These are phyloP conservation scores for Penicillium turbatum DNA, from an alignment of 495 filamentous ascomycete genomes.

Conservation along the genomic window DNA sequence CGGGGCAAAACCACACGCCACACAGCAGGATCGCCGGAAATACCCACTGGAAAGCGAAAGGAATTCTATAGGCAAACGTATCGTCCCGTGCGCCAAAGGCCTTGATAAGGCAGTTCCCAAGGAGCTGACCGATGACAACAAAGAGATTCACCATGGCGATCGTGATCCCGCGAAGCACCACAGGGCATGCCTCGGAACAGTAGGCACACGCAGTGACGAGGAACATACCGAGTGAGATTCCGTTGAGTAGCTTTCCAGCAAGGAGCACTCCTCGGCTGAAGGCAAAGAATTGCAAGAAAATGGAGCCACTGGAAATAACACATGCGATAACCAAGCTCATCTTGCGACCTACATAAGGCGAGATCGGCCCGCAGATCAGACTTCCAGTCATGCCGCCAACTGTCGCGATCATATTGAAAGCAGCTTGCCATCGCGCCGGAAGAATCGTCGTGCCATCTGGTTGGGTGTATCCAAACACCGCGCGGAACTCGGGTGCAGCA, in stretches of 20 bases:
- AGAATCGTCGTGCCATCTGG: constrained; percentile 24
- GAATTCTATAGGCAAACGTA: constrained; percentile 30
- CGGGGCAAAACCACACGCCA: constrained; percentile 39
- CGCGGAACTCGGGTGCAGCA: constrained; percentile 31
- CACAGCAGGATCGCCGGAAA: constrained; percentile 26
- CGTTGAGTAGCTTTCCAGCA: constrained; percentile 31
- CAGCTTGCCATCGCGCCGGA: constrained; percentile 33
- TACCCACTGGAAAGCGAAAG: constrained; percentile 31
- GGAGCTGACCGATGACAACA: constrained; percentile 34
- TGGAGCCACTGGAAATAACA: constrained; percentile 24
- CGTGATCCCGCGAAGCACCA: constrained; percentile 35
- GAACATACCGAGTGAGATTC: constrained; percentile 32
- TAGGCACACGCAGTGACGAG: constrained; percentile 31
- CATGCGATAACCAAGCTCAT: constrained; percentile 15
- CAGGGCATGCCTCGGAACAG: constrained; percentile 35
- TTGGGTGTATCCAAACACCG: constrained; percentile 33
- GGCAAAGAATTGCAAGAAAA: constrained; percentile 29
- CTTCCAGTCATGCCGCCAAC: constrained; percentile 35
- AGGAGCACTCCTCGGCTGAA: constrained; percentile 24
- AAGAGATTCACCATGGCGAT: constrained; percentile 36
- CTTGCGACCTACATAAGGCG: constrained; percentile 27
- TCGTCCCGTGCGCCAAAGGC: constrained; percentile 28
- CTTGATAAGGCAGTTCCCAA: constrained; percentile 34
- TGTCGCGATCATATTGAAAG: constrained; percentile 30
- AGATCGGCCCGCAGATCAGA: constrained; percentile 27